Evolutionary conservation across 2,329 filamentous ascomycete species (phyloP), one percentile per base, ranked within the genome.

Genomic region (Penicillium sp.): DNA sequence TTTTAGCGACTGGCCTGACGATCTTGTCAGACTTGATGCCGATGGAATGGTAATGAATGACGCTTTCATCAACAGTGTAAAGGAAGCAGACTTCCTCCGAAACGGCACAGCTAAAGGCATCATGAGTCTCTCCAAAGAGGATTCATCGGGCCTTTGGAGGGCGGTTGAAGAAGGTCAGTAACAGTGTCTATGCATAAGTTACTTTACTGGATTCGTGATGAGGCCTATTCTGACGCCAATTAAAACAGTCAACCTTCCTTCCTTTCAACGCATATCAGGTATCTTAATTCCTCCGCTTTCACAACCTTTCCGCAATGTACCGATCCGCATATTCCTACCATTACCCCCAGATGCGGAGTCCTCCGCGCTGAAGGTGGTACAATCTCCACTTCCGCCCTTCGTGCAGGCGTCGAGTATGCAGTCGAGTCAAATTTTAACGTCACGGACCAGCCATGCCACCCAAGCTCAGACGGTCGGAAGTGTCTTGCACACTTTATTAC

Each of bases 81-180:
- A 88, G 65, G 84, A 87, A 77, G 90, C 91, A 27, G 90, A 95
- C 70, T 95, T 90, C 59, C 76, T 95, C 42, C 82, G 91, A 43
- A 92, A 93, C 59, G 89, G 90, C 37, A 93, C 87, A 46, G 89
- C 89, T 13, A 90, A 92, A 66, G 86, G 87, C 53, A 91, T 95
- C 63, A 95, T 95, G 89, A 86, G 84, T 46, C 75, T 96, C 63
- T 89, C 86, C 53, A 91, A 90, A 67, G 83, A 88, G 38, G 84
- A 95, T 67, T 93, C 88, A 12, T 88, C 84, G 7, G 81, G 86
- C 28, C 77, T 96, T 29, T 96, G 91, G 89, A 80, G 84, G 57
- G 80, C 88, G 9, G 88, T 95, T 35, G 79, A 86, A 67, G 81
- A 87, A 59, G 87, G 82, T 86, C 71, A 54, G 78, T 50, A 13